Evolutionary conservation across 1,139 yeast species (phyloP).

Genomic region (Pichia terricola): DNA sequence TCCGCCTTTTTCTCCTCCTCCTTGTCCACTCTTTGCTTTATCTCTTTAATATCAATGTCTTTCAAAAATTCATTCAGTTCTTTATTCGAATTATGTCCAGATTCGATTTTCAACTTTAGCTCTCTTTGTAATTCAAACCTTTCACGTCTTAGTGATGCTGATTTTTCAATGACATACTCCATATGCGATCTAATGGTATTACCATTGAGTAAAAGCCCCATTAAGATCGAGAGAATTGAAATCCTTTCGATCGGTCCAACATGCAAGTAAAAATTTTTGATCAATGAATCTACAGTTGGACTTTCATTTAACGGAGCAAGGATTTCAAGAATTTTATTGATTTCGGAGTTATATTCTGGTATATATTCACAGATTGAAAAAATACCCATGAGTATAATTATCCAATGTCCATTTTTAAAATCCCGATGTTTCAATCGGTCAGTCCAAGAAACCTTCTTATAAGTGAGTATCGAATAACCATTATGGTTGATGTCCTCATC

Average conservation of each 20-base stretch:
- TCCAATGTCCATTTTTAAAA: conserved; percentile 84
- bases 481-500: conserved; percentile 32
- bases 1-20: conserved; percentile 15
- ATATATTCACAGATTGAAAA: conserved; percentile 52
- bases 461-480: conserved; percentile 49
- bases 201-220: conserved; percentile 50
- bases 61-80: conserved; percentile 28
- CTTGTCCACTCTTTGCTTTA: conserved; percentile 18
- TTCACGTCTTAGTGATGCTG: conserved; percentile 55
- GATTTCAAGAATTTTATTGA: conserved; percentile 37
- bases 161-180: conserved; percentile 60
- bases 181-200: conserved; percentile 51
- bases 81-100: conserved; percentile 38
- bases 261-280: conserved; percentile 39
- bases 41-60: conserved; percentile 18
- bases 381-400: conserved; percentile 64
- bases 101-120: conserved; percentile 41
- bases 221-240: conserved; percentile 44
- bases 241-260: conserved; percentile 43
- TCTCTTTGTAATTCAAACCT: conserved; percentile 62
- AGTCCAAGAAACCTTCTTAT: conserved; percentile 63
- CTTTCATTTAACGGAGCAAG: conserved; percentile 49
- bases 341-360: conserved; percentile 40
- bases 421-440: conserved; percentile 65
- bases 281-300: conserved; percentile 42